Evolutionary conservation across 495 filamentous ascomycete species (phyloP), one percentile per base, ranked within the genome.

Genomic region (Aspergillus baeticus): DNA sequence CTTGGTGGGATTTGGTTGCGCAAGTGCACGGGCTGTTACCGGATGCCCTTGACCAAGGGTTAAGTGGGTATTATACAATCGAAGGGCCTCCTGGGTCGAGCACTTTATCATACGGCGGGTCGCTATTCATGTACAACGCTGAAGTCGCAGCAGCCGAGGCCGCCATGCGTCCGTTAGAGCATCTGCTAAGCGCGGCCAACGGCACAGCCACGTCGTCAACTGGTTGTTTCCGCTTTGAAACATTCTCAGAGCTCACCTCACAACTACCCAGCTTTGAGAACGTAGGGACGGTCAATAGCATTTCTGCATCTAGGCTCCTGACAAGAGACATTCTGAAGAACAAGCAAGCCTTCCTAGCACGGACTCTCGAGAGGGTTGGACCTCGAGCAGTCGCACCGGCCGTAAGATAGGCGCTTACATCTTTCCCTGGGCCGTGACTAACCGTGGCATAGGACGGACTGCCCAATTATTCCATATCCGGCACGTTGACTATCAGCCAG

Each of bases 401-500:
- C 26, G 26, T 29, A 29, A 29, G 26, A 29, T 29, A 3, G n/a
- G n/a, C n/a, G n/a, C n/a, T n/a, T n/a, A n/a, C n/a, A n/a, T n/a
- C n/a, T n/a, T n/a, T n/a, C n/a, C n/a, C n/a, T n/a, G n/a, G n/a
- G n/a, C n/a, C n/a, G n/a, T 8, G 26, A 8, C 26, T 29, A 8
- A 29, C 26, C 4, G 3, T 29, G 26, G 4, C 26, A 29, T 14
- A 54, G 56, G 33, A 53, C 41, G 41, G 42, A 20, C 53, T 60
- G 18, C 45, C 57, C 4, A 45, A 44, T 23, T 52, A 51, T 3
- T 55, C 51, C 1, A 1, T 60, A 8, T 60, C 57, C 5, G 57
- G 57, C 7, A 55, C 57, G 1, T 55, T 60, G 51, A 60, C 57
- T 1, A 41, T 35, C 23, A 45, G 57, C 35, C 26, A 55, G 21